Base-by-base conservation (phyloP, 306 rosid species). In the Hippophae rhamnoides region DNA sequence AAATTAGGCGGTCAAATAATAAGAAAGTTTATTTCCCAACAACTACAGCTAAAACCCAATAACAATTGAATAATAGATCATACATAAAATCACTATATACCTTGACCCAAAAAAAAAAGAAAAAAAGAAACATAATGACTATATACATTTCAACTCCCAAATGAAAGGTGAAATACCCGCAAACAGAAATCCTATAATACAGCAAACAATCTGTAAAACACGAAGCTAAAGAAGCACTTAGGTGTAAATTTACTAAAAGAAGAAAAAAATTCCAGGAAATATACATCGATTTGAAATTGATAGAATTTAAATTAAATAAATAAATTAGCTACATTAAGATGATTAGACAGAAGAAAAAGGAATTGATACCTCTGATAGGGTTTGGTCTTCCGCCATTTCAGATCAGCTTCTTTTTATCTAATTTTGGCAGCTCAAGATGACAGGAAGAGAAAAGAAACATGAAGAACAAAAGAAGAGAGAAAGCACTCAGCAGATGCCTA, bases 341-440 rank as follows among this genome's bases (percentile, higher is more conserved):
- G 10, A 58, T 45, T 38, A 6, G 6, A 44, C 47, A 7, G 1
- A 0, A 50, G 27, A 46, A 8, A 9, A 31, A 4, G 48, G 47
- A 43, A 27, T 51, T 5, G 13, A 23, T 65, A 87, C 98, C 96
- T 90, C 87, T 18, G 89, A 77, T 0, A 90, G 84, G 62, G 95
- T 62, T 52, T 72, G 64, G 48, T 81, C 38, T 59, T 82, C 97
- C 82, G 95, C 89, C 97, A 90, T 90, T 57, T 67, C 56, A 10
- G 61, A 52, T 52, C 54, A 46, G 68, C 58, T 59, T 8, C 7
- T 62, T 41, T 10, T 48, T 46, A 7, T 7, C 47, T 9, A 41
- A 13, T 6, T 9, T 5, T 47, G 46, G 81, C 76, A 73, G 62
- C 70, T 67, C 58, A 45, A 31, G 56, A 38, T 18, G 52, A 59